These are phyloP conservation scores for Venturia aucupariae DNA, from an alignment of 2,329 filamentous ascomycete species.

Conservation along the genomic window DNA sequence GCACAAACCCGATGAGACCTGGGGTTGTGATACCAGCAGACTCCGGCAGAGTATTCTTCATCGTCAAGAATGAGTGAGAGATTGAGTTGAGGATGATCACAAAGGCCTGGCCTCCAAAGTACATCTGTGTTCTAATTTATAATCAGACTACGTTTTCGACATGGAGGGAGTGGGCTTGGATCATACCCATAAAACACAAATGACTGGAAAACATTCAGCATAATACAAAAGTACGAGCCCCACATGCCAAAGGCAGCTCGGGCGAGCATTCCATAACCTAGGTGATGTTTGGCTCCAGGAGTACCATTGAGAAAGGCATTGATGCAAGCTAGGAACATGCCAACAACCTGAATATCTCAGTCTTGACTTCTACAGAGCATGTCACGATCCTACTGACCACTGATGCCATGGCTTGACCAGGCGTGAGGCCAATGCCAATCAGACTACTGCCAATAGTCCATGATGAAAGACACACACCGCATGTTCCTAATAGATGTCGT, in stretches of 20 bases:
- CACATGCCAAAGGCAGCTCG: slow-evolving; percentile 19
- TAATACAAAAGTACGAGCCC: slow-evolving; percentile 20
- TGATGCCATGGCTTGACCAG: slow-evolving; percentile 14
- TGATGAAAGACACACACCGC: slow-evolving; percentile 17
- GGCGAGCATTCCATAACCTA: slow-evolving; percentile 20
- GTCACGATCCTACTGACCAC: neutral
- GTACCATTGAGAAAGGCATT: slow-evolving; percentile 18
- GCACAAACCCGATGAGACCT: slow-evolving; percentile 17
- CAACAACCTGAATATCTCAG: slow-evolving; percentile 10
- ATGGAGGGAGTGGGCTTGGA: too few relatives aligned
- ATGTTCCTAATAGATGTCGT: slow-evolving; percentile 15
- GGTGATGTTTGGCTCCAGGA: slow-evolving; percentile 16
- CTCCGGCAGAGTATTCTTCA: slow-evolving; percentile 20
- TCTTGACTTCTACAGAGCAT: neutral
- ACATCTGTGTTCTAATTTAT: slow-evolving; percentile 18
- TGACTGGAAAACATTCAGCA: slow-evolving; percentile 19
- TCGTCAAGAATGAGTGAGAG: slow-evolving; percentile 18
- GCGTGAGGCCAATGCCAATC: slow-evolving; percentile 18
- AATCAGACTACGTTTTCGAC: neutral
- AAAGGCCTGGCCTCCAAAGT: slow-evolving; percentile 19
- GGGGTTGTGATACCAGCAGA: slow-evolving; percentile 17
- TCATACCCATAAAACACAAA: slow-evolving; percentile 16
- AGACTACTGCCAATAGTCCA: slow-evolving; percentile 18
- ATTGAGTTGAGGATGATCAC: slow-evolving; percentile 18
- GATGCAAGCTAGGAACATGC: slow-evolving; percentile 18